Evolutionary conservation across 495 filamentous ascomycete genomes (phyloP), one percentile per base, ranked within the genome.

Genomic region (Chaetomium cochliodes): DNA sequence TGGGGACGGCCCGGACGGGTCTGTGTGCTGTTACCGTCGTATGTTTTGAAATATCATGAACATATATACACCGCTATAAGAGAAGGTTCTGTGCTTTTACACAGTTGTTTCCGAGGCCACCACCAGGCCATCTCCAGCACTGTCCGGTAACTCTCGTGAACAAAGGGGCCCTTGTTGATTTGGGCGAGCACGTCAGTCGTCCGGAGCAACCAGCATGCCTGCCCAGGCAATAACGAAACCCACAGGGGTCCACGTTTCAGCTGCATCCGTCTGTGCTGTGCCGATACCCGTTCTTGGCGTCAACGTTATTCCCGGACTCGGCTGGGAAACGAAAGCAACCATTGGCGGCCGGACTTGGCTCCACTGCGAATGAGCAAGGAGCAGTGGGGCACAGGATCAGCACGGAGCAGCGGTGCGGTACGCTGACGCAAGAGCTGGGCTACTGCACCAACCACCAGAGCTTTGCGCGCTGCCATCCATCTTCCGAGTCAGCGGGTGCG

Each of bases 271-370:
- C 26, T 11, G 11, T 33, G 22, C 20, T 20, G 50, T 61, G 58
- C 58, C 60, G 47, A 28, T 46, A 54, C 20, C 60, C 60, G 60
- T 3, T 62, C 47, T 62, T 54, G 28, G 47, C 30, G 41, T 18
- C 3, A 37, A 8, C 26, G 25, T 7, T 15, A 33, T 54, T 33
- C 53, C 28, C 30, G 53, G 53, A 13, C 28, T 56, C 53, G 37
- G 33, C 33, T n/a, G 18, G 26, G n/a, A 37, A 9, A 4, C 12
- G 41, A 39, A 2, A 8, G 18, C 52, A 33, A 30, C 28, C 4
- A 56, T 56, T 56, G 53, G 53, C 30, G 30, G 30, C n/a, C 20
- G 30, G 6, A 4, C 13, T n/a, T 54, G 26, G 26, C 12, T 18
- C 41, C 41, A 44, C 41, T 15, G 39, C 16, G 5, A 15, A 44